Conservation (phyloP, 2,329 filamentous ascomycete species). For the Aureobasidium sp. region DNA sequence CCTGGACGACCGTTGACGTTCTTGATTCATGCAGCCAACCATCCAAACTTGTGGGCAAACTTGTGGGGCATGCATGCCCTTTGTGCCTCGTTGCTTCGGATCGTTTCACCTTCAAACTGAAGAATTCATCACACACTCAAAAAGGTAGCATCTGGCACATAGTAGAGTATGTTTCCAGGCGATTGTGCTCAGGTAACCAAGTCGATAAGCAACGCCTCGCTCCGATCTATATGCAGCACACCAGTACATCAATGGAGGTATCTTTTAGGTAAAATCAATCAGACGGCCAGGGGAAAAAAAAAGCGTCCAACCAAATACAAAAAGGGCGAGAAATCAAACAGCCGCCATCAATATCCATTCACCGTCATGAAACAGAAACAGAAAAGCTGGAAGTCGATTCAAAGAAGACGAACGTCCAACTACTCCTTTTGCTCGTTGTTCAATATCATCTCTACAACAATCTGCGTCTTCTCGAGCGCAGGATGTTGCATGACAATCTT, state of each 20-base stretch:
- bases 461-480: constrained; percentile 71
- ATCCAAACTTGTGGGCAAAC: background rate
- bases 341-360: background rate
- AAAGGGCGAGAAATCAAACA: background rate
- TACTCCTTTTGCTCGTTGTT: constrained; percentile 60
- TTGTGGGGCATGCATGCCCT: background rate
- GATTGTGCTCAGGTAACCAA: background rate
- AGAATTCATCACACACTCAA: background rate
- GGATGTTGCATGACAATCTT: constrained; percentile 97
- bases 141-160: background rate
- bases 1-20: background rate
- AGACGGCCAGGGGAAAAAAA: background rate
- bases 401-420: background rate
- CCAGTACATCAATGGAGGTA: constrained; percentile 3
- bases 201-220: background rate
- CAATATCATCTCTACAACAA: constrained; percentile 84
- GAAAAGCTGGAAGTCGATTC: background rate
- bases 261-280: background rate
- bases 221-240: constrained; percentile 1
- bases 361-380: background rate
- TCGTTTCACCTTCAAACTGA: background rate
- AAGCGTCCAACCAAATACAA: background rate
- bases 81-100: background rate
- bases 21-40: background rate
- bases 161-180: background rate